Percentiles rank a stretch among this genome's conserved stretches.
Evolutionary conservation across 495 filamentous ascomycete species (phyloP).

Genomic region (Lentithecium fluviatile): DNA sequence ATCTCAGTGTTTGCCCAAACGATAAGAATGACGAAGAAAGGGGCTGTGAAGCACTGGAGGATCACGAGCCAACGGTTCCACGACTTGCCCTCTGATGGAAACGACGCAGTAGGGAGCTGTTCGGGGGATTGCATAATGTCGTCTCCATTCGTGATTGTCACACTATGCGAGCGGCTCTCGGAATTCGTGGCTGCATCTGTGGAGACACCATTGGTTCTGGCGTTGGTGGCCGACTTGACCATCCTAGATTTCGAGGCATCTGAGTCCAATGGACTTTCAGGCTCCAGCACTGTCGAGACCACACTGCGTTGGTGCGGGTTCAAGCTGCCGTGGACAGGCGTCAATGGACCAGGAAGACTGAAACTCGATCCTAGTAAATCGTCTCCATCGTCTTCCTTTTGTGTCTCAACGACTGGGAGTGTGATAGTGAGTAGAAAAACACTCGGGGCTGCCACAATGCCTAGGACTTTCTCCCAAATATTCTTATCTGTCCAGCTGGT

Average conservation of each 20-base stretch:
- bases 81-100: conserved; percentile 46
- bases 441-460: conserved; percentile 78
- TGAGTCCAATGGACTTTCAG: conserved; percentile 9
- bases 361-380: conserved; percentile 10
- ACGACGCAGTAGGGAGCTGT: conserved; percentile 15
- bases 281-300: conserved; percentile 16
- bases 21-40: conserved; percentile 75
- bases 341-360: conserved; percentile 40
- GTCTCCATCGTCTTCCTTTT: conserved; percentile 48
- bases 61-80: conserved; percentile 92
- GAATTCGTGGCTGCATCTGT: background rate
- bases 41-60: conserved; percentile 82
- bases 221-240: background rate
- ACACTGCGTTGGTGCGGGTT: conserved; percentile 13
- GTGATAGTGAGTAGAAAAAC: conserved; percentile 90
- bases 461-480: conserved; percentile 72
- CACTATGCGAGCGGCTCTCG: background rate
- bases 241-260: background rate
- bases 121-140: conserved; percentile 29
- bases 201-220: background rate
- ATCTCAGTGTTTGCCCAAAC: conserved; percentile 68
- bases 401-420: conserved; percentile 80
- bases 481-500: conserved; percentile 73
- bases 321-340: conserved; percentile 42
- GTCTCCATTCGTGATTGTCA: conserved; percentile 14